phyloP scores from a whole-genome alignment of 129 eudicot genomes.

The Artemisia tridentata region DNA sequence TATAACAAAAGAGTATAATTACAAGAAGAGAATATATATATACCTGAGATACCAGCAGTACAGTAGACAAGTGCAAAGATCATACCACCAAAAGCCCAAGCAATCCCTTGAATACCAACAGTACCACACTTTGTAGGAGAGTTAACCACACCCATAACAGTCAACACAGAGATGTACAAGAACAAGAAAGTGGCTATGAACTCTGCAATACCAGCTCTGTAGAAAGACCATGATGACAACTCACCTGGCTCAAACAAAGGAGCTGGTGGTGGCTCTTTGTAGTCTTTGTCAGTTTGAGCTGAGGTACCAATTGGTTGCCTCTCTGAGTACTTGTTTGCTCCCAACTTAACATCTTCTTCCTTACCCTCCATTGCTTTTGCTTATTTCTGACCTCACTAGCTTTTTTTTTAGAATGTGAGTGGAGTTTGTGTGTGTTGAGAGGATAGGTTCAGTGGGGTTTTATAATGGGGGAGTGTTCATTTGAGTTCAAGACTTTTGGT shows the following conservation, averaged over 20 bases:
- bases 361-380: conserved; percentile 3
- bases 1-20: not conserved
- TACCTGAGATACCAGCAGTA: conserved; percentile 21
- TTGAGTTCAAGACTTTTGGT: not conserved
- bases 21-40: not conserved
- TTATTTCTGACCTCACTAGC: not conserved
- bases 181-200: conserved; percentile 18
- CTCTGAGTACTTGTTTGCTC: conserved; percentile 15
- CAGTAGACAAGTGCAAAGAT: conserved; percentile 22
- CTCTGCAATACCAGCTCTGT: conserved; percentile 19
- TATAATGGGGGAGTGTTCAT: conserved; percentile 2
- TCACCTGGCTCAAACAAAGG: conserved; percentile 22
- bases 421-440: conserved; percentile 7
- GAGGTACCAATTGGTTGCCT: conserved; percentile 13
- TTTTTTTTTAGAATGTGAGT: not conserved
- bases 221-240: conserved; percentile 17
- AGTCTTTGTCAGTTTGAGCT: conserved; percentile 18
- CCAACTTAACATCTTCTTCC: conserved; percentile 18
- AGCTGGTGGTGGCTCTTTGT: conserved; percentile 17
- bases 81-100: conserved; percentile 24
- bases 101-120: conserved; percentile 19
- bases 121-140: conserved; percentile 21
- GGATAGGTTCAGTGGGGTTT: not conserved
- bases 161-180: conserved; percentile 17
- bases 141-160: conserved; percentile 18